Base-by-base conservation (phyloP, 2,329 filamentous ascomycete genomes). In the Arthrobotrys conoides region DNA sequence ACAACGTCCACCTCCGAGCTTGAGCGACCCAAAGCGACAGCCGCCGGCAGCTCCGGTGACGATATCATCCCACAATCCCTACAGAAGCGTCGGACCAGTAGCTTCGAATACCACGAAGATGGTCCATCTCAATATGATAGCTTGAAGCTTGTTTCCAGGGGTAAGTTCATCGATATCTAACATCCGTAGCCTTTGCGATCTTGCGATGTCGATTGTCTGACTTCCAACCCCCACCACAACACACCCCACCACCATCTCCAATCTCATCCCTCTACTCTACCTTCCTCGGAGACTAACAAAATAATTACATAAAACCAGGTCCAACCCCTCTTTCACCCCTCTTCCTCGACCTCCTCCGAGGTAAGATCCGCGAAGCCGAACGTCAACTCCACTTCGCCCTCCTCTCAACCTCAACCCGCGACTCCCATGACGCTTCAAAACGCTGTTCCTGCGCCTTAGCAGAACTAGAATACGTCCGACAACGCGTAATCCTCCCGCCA, bases 401-500 rank as follows among this genome's bases (percentile, higher is more conserved):
- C 41, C 73, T 77, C 22, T 67, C 73, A 22, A 77, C 38, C 27
- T 66, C 59, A 36, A 61, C 38, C 51, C 67, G 33, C 44, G 73
- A 77, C 73, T 55, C 55, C 46, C 73, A 71, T 51, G 73, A 77
- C 53, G 73, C 73, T 24, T 71, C 73, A 8, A 77, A 77, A 77
- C 73, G 73, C 22, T 77, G 73, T 44, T 67, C 66, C 51, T 77
- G 73, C 36, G 73, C 73, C n/a, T 61, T 77, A 18, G 67, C 67
- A 22, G 73, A 77, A 69, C 67, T 77, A 16, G 73, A 77, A 10
- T 77, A 77, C 36, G 73, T 67, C 53, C 73, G 73, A 44, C 49
- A 71, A 67, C 46, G 51, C 20, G 73, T 71, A 61, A 55, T 59
- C 73, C 44, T 77, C 38, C 73, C 73, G 5, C 67, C 73, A 10